Conservation (phyloP, 495 filamentous ascomycete genomes). For the Penicillium turbatum region DNA sequence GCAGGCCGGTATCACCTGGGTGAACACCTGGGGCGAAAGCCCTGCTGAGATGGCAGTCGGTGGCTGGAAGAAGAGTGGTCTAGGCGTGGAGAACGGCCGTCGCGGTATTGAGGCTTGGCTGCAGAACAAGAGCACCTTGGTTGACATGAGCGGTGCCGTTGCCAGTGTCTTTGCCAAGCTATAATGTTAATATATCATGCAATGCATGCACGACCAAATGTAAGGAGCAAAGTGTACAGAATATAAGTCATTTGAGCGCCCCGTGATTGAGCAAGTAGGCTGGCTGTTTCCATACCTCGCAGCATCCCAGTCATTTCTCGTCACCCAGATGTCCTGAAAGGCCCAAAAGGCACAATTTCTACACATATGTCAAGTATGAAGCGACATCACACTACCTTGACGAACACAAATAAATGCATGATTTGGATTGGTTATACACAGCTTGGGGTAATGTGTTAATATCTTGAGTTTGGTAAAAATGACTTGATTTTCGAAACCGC, state of each 20-base stretch:
- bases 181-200: slow-evolving; percentile 20
- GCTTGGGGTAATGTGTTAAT: no score
- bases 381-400: no score
- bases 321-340: no score
- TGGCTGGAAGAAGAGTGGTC: slow-evolving; percentile 68
- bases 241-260: background rate
- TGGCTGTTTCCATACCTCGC: no score
- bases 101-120: slow-evolving; percentile 73
- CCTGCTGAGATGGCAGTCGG: slow-evolving; percentile 70
- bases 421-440: no score
- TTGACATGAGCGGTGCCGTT: slow-evolving; percentile 68
- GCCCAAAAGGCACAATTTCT: no score
- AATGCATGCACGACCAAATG: slow-evolving; percentile 5
- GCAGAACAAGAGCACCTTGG: slow-evolving; percentile 75
- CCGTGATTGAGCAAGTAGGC: background rate
- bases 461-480: no score
- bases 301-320: no score
- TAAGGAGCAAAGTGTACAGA: background rate
- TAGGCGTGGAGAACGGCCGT: slow-evolving; percentile 68
- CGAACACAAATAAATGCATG: no score
- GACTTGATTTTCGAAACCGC: background rate
- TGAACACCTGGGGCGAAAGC: slow-evolving; percentile 64
- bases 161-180: slow-evolving; percentile 60
- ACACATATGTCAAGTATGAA: no score
- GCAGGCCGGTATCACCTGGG: slow-evolving; percentile 74